Conservation (phyloP, 73 alveolate genomes). For the Symbiodinium pilosum region DNA sequence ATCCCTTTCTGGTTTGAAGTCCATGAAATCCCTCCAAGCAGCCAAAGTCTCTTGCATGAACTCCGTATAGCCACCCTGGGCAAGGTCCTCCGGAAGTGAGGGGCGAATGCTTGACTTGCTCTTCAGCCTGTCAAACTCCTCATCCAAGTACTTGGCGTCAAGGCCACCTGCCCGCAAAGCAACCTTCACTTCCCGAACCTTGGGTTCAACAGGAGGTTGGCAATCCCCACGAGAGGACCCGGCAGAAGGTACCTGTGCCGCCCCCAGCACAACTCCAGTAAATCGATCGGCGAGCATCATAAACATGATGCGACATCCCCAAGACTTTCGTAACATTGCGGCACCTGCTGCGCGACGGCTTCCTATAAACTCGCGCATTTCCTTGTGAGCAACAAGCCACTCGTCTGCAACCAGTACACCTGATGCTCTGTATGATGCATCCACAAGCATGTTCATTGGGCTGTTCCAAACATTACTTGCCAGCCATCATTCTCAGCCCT, state of each 20-base stretch:
- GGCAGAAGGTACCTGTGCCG: not conserved
- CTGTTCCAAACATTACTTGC: no score
- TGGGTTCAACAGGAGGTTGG: slow-evolving; percentile 39
- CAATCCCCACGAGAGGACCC: not conserved
- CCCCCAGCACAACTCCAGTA: not conserved
- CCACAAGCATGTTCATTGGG: no score
- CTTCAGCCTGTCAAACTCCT: not conserved
- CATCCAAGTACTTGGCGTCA: not conserved
- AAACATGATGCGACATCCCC: no score
- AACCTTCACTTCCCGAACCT: slow-evolving; percentile 25
- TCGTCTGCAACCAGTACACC: no score
- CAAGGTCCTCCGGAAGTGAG: slow-evolving; percentile 30
- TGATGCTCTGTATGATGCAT: no score
- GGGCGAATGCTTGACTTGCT: slow-evolving; percentile 54
- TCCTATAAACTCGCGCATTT: no score
- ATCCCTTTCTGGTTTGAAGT: not conserved
- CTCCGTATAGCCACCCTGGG: slow-evolving; percentile 33
- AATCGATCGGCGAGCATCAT: no score
- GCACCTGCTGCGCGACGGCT: no score
- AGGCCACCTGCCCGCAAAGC: slow-evolving; percentile 34
- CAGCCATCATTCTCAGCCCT: no score
- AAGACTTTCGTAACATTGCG: no score
- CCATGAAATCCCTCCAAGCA: slow-evolving; percentile 49
- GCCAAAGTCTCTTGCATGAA: slow-evolving; percentile 45
- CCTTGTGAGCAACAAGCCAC: no score